phyloP scores from a whole-genome alignment of 768 basidiomycete species.

The Pulveroboletus sp. region DNA sequence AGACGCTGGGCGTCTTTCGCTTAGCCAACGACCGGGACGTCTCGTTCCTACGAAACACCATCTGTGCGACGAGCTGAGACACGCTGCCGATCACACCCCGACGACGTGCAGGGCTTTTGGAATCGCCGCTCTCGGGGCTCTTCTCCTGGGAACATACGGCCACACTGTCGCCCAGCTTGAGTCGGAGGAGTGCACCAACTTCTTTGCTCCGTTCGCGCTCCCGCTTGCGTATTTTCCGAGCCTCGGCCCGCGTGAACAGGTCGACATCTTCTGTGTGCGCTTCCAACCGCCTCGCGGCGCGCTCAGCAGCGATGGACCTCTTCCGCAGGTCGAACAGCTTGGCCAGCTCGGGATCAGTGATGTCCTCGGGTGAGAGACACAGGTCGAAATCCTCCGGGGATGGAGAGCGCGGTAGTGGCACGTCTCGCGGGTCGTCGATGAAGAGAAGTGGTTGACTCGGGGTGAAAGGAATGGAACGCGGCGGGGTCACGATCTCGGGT shows the following conservation, averaged over 20 bases:
- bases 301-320: constrained; percentile 33
- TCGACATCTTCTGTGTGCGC: constrained; percentile 34
- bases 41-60: constrained; percentile 44
- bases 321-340: constrained; percentile 40
- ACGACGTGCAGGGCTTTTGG: constrained; percentile 16
- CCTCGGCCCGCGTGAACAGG: constrained; percentile 39
- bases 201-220: constrained; percentile 56
- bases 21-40: constrained; percentile 36
- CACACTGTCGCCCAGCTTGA: constrained; percentile 44
- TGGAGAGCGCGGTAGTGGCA: constrained; percentile 38
- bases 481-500: constrained; percentile 20
- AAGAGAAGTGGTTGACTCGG: constrained; percentile 36
- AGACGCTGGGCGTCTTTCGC: constrained; percentile 23
- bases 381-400: constrained; percentile 42
- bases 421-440: constrained; percentile 40
- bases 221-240: constrained; percentile 42
- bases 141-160: constrained; percentile 20
- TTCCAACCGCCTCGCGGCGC: constrained; percentile 30
- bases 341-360: constrained; percentile 36
- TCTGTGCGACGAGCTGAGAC: constrained; percentile 44
- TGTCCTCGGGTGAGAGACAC: constrained; percentile 32
- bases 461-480: constrained; percentile 11
- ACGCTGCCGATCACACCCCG: constrained; percentile 29
- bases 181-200: constrained; percentile 49
- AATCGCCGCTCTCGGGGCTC: constrained; percentile 23